A percentile compares a stretch with the other conserved stretches of the same genome.
These are phyloP conservation scores for Polytrichum commune DNA, from an alignment of 225 moss, liverwort and hornwort genomes.

Conservation along the genomic window DNA sequence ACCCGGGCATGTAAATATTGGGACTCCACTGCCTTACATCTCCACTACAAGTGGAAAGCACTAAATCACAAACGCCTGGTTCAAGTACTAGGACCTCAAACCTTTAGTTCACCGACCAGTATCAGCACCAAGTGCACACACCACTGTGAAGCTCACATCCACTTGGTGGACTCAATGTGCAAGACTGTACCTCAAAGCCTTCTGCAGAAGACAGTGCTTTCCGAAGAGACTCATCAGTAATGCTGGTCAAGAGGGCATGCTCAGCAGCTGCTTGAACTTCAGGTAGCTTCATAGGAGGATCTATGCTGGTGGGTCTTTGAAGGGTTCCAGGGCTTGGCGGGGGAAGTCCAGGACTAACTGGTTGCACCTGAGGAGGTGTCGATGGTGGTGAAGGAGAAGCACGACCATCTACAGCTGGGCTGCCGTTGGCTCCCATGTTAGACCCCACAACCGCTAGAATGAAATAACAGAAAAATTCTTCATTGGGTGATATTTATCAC, in stretches of 20 bases:
- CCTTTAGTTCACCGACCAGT: too few relatives aligned
- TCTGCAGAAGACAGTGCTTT: constrained; percentile 52
- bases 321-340: constrained; percentile 23
- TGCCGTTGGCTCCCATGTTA: constrained; percentile 29
- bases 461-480: too few relatives aligned
- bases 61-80: too few relatives aligned
- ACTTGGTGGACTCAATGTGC: too few relatives aligned
- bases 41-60: too few relatives aligned
- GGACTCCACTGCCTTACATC: too few relatives aligned
- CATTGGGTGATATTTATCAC: too few relatives aligned
- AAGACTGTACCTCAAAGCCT: constrained; percentile 47
- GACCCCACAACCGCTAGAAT: neutral
- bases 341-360: constrained; percentile 24
- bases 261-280: constrained; percentile 68
- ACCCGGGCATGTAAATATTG: too few relatives aligned
- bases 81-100: too few relatives aligned
- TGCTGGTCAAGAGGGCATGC: constrained; percentile 44
- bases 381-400: constrained; percentile 22
- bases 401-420: constrained; percentile 30
- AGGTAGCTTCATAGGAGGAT: constrained; percentile 58
- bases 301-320: constrained; percentile 39
- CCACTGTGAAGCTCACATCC: too few relatives aligned
- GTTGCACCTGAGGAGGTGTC: constrained; percentile 30
- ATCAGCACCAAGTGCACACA: too few relatives aligned
- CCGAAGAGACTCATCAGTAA: constrained; percentile 35